Evolutionary conservation across 73 alveolate genomes (phyloP).

Genomic region (Durusdinium trenchii): DNA sequence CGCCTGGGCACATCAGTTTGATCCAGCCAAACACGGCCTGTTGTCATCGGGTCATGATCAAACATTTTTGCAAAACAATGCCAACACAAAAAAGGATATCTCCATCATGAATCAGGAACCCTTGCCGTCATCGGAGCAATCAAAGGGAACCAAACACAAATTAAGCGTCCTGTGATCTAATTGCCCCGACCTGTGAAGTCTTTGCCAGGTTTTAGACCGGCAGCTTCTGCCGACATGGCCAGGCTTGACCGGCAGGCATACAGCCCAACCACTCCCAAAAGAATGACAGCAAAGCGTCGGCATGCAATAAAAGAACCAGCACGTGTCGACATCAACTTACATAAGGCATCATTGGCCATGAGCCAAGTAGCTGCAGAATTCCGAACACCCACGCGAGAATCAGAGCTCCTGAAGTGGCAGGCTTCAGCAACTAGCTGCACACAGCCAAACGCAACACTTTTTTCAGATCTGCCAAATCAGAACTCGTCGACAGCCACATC

Average conservation of each 20-base stretch:
- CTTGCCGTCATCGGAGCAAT: background rate
- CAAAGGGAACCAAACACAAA: background rate
- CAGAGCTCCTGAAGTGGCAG: no score
- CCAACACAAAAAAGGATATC: no score
- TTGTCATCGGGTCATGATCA: background rate
- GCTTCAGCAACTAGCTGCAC: no score
- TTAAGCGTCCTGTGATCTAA: background rate
- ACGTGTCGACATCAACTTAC: no score
- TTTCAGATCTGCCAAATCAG: conserved; percentile 6
- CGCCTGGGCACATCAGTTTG: background rate
- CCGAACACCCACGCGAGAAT: no score
- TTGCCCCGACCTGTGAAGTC: conserved; percentile 42
- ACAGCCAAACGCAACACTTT: no score
- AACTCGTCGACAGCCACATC: background rate
- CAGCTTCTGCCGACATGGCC: conserved; percentile 35
- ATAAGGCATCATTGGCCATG: no score
- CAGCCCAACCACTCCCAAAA: background rate
- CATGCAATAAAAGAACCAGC: no score
- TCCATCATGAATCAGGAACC: no score
- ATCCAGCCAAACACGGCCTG: background rate
- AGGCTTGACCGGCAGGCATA: background rate
- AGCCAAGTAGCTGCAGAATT: no score
- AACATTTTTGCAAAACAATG: no score
- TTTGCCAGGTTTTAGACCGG: conserved; percentile 51
- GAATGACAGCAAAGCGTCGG: no score